A percentile compares a stretch with the other conserved stretches of the same genome.
These are phyloP conservation scores for Fusarium sulawesiense DNA, from an alignment of 2,329 filamentous ascomycete genomes.

Conservation along the genomic window DNA sequence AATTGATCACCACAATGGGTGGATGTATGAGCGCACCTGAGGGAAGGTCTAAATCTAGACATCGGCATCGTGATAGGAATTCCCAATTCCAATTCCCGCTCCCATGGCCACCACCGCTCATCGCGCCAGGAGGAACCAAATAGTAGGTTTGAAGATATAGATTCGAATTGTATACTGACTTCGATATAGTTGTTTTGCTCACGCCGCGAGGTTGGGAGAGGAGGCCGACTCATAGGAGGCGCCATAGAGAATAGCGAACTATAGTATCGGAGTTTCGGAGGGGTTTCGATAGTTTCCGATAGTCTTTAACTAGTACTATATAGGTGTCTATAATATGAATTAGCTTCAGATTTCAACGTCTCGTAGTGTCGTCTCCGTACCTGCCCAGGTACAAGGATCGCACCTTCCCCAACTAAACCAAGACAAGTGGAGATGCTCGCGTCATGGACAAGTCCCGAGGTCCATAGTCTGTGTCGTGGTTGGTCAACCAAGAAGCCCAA, in stretches of 20 bases:
- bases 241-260: background rate
- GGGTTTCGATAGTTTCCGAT: background rate
- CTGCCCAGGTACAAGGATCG: background rate
- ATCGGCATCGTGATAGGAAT: background rate
- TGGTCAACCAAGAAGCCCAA: background rate
- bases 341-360: background rate
- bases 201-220: background rate
- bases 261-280: background rate
- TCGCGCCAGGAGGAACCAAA: background rate
- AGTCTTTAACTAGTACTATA: background rate
- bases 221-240: background rate
- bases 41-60: background rate
- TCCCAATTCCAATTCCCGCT: background rate
- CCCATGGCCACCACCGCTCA: background rate
- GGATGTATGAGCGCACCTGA: slow-evolving; percentile 13
- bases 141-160: background rate
- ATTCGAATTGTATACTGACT: background rate
- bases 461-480: slow-evolving; percentile 28
- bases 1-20: slow-evolving; percentile 8
- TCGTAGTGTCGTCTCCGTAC: background rate
- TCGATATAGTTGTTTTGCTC: background rate
- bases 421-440: slow-evolving; percentile 35
- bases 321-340: background rate
- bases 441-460: slow-evolving; percentile 38
- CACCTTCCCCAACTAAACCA: slow-evolving; percentile 1